Conservation (phyloP, 2,329 filamentous ascomycete species). For the Septoria petroselini region DNA sequence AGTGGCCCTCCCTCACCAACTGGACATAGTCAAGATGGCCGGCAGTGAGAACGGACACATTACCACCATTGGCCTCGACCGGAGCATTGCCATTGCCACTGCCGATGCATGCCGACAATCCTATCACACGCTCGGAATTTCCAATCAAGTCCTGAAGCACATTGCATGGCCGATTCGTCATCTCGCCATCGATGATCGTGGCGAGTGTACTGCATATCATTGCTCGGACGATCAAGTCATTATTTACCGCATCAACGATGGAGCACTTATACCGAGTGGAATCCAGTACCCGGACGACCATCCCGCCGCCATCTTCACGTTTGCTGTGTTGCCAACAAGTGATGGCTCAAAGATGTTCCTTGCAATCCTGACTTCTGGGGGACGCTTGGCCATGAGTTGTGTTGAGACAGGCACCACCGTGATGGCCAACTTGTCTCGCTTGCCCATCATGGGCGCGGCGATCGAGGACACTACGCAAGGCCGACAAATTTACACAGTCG, state of each 20-base stretch:
- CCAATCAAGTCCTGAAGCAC: conserved; percentile 22
- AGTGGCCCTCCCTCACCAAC: conserved; percentile 60
- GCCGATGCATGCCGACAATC: conserved; percentile 25
- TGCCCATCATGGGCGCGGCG: conserved; percentile 30
- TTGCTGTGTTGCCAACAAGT: conserved; percentile 45
- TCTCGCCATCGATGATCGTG: conserved; percentile 62
- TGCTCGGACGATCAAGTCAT: conserved; percentile 57
- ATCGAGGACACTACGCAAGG: conserved; percentile 23
- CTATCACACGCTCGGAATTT: conserved; percentile 23
- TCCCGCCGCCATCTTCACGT: conserved; percentile 62
- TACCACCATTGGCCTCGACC: conserved; percentile 68
- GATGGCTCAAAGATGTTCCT: conserved; percentile 44
- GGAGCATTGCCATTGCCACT: conserved; percentile 50
- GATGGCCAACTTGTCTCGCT: conserved; percentile 22
- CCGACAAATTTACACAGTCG: conserved; percentile 26
- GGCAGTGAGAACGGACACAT: conserved; percentile 63
- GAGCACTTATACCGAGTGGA: conserved; percentile 56
- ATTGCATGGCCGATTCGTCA: conserved; percentile 46
- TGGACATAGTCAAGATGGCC: conserved; percentile 66
- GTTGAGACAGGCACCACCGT: conserved; percentile 42
- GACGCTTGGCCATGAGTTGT: conserved; percentile 59
- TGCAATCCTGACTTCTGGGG: conserved; percentile 62
- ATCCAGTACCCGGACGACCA: conserved; percentile 57
- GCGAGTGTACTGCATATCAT: conserved; percentile 64
- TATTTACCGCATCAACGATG: conserved; percentile 61